Evolutionary conservation across 1,139 yeast species (phyloP), one percentile per base, ranked within the genome.

Genomic region (Pichia sp.): DNA sequence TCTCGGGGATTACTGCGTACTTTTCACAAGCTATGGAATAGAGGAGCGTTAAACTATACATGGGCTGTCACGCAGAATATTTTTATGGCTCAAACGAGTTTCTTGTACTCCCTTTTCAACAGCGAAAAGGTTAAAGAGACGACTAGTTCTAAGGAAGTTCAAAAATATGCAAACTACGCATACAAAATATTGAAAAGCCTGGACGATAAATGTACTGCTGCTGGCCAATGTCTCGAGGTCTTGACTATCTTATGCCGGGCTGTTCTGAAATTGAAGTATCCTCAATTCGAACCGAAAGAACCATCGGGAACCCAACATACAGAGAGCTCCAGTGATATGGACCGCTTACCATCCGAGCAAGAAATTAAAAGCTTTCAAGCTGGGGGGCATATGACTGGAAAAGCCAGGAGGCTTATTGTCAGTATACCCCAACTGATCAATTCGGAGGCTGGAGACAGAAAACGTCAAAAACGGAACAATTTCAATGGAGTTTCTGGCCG

Each of bases 11-110:
- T 85, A 28, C 78, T 86, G 37, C 63, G 67, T 30, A 70, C 77
- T 29, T 87, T 84, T 55, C 63, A 70, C 32, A 72, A 69, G 34
- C 61, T 86, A 29, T 72, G 72, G 46, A 58, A 63, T 16, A 67
- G 67, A 23, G 74, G 73, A 47, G 66, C 74, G 32, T 69, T 86
- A 43, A 86, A 86, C 55, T 87, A 83, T 58, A 85, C 96, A 0
- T 87, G 96, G 96, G 91, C 88, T 1, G 94, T 94, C 0, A 91
- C 86, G 2, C 94, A 86, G 55, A 86, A 85, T 55, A 62, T 85
- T 38, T 85, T 85, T 53, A 80, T 83, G 81, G 91, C 95, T 0
- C 94, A 94, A 1, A 81, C 91, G 16, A 81, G 94, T 3, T 85
- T 77, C 49, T 64, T 86, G 30, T 86, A 82, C 53, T 72, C 88